Base-by-base conservation (phyloP, 31 red algal genomes). In the Asparagopsis taxiformis region DNA sequence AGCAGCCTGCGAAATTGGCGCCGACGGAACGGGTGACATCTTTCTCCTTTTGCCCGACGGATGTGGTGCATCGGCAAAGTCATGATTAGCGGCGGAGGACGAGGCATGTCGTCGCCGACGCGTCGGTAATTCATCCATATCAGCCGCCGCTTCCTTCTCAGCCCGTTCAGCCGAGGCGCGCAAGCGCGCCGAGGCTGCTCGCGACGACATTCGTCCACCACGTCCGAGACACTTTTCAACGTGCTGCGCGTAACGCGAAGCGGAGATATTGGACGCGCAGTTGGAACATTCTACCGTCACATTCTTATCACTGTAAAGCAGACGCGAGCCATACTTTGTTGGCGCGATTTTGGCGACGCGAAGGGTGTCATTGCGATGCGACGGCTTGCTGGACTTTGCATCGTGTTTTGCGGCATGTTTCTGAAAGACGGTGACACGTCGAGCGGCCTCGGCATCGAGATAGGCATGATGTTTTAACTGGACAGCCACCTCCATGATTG, bases 201-300 rank as follows among this genome's bases (percentile, higher is more conserved):
- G 33, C 9, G 68, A 75, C 16, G 76, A 82, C 53, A 71, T 77
- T 29, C 87, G 87, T 11, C 87, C 87, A 24, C 87, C 87, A 17
- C 80, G 70, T 3, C 87, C 87, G 15, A 91, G 68, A 35, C 87
- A 91, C 32, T 91, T 91, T 75, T 91, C 87, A 17, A 91, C 55
- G 59, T 91, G 87, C 48, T 79, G 79, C 21, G 87, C 87, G 65
- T 91, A 91, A 6, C 87, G 87, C 24, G 87, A 78, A 23, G 87
- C 75, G 0, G 87, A 71, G 54, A 91, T 70, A 65, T 48, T 64
- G 25, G 76, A 46, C 34, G 41, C 60, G 51, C 87, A 91, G 53
- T 91, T 82, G 48, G 66, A 61, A 37, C 87, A 91, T 54, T 68
- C 65, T 51, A 91, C 76, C 37, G 71, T 91, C 34, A 86, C 77